Conservation (phyloP, 2,329 filamentous ascomycete genomes). For the Cercospora nicotianae region DNA sequence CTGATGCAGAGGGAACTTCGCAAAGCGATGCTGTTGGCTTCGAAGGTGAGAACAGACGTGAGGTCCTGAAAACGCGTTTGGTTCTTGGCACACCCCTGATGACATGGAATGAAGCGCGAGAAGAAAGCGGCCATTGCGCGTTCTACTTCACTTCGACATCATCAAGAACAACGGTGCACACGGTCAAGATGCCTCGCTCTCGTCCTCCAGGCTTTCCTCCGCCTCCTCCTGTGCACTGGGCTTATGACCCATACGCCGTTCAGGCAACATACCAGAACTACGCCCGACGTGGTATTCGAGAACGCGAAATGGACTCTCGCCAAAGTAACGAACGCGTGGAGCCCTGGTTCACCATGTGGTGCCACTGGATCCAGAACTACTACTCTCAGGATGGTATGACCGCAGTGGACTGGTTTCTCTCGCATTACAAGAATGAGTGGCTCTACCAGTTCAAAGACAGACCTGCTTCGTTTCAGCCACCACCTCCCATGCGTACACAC, state of each 20-base stretch:
- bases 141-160: not conserved
- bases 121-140: not conserved
- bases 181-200: not conserved
- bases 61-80: not conserved
- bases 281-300: not conserved
- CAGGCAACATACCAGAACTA: not conserved
- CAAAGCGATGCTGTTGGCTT: not conserved
- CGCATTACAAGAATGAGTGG: not conserved
- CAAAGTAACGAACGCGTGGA: no score
- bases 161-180: not conserved
- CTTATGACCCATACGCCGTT: not conserved
- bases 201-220: not conserved
- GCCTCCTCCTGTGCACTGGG: not conserved
- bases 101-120: not conserved
- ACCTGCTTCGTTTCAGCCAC: not conserved
- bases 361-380: not conserved
- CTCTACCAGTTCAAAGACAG: not conserved
- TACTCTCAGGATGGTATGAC: not conserved
- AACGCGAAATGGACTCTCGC: not conserved
- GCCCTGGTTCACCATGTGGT: not conserved
- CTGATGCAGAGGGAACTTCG: not conserved
- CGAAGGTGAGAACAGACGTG: no score
- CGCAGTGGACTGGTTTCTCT: not conserved
- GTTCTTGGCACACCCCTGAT: not conserved
- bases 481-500: not conserved